These are phyloP conservation scores for Aurifilum marmelostoma DNA, from an alignment of 2,329 filamentous ascomycete species.

Conservation along the genomic window DNA sequence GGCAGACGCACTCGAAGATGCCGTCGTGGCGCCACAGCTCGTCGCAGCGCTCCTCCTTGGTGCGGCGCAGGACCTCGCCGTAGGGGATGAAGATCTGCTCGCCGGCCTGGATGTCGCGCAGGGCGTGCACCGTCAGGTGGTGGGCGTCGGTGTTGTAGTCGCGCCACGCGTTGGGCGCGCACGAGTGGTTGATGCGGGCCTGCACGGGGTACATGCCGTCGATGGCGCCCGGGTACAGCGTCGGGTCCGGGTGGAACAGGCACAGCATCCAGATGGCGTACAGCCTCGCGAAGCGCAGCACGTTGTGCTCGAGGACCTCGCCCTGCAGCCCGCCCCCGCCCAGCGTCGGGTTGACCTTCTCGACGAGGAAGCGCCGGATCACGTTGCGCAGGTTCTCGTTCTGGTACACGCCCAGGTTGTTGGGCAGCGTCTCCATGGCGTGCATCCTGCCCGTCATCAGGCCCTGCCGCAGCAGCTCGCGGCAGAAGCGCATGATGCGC, in stretches of 20 bases:
- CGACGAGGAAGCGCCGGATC: neutral
- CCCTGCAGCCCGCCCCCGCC: neutral
- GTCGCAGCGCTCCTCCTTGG: neutral
- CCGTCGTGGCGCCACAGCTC: neutral
- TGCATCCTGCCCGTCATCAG: neutral
- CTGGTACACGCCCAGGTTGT: neutral
- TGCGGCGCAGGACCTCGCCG: neutral
- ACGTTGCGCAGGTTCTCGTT: neutral
- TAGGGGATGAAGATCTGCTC: conserved; percentile 30
- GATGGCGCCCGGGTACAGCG: neutral
- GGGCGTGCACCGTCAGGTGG: conserved; percentile 29
- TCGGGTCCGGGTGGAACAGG: neutral
- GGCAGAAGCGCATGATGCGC: neutral
- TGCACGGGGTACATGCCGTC: conserved; percentile 15
- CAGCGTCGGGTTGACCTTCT: neutral
- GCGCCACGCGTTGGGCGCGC: conserved; percentile 31
- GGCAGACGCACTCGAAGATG: conserved; percentile 13
- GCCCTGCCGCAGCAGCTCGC: neutral
- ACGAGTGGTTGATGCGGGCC: conserved; percentile 31
- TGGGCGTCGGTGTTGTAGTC: conserved; percentile 26
- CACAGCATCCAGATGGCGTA: conserved; percentile 12
- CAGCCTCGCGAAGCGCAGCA: conserved; percentile 3
- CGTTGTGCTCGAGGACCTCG: neutral
- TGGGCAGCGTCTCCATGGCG: conserved; percentile 1
- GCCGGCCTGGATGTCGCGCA: conserved; percentile 27